Evolutionary conservation across 306 rosid species (phyloP), one percentile per base, ranked within the genome.

Genomic region (Abrus pulchellus): DNA sequence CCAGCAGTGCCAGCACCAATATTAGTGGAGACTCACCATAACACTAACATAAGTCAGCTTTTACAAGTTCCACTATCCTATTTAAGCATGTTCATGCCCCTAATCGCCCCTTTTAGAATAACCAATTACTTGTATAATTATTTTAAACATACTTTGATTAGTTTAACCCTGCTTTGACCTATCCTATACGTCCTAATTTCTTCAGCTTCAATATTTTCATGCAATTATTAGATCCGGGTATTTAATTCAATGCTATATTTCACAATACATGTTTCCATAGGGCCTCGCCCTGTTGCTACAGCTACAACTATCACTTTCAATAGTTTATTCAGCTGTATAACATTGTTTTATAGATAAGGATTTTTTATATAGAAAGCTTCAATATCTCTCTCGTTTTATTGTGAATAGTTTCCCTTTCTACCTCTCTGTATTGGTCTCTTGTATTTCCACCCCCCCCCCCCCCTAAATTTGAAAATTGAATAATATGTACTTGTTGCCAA

Each of bases 1-100:
- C 64, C 45, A 44, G 68, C 84, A 77, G 83, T 73, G 86, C 14
- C 74, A 74, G 82, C 93, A 88, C 86, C 85, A 75, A 75, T 76
- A 9, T 70, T 82, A 90, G 97, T 94, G 98, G 96, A 83, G 86
- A 76, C 90, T 85, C 86, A 87, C 90, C 93, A 68, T 77, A 85
- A 85, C 93, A 90, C 90, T 86, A 86, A 68, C 86, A 82, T 76
- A 75, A 85, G 83, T 81, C 89, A 81, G 88, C 89, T 83, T 87
- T 86, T 68, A 52, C 56, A 79, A 34, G 40, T 61, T 71, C 88
- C 71, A 74, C 80, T 76, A 66, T 78, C 75, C 76, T 57, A 9
- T 65, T 72, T 59, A 38, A 77, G 52, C 85, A 64, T 55, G 66
- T 78, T 70, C 73, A 68, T 75, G 76, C 43, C 72, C 78, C 68